These are phyloP conservation scores for Mucor plumbeus DNA, from an alignment of 371 early-diverging fungal species.

Conservation along the genomic window DNA sequence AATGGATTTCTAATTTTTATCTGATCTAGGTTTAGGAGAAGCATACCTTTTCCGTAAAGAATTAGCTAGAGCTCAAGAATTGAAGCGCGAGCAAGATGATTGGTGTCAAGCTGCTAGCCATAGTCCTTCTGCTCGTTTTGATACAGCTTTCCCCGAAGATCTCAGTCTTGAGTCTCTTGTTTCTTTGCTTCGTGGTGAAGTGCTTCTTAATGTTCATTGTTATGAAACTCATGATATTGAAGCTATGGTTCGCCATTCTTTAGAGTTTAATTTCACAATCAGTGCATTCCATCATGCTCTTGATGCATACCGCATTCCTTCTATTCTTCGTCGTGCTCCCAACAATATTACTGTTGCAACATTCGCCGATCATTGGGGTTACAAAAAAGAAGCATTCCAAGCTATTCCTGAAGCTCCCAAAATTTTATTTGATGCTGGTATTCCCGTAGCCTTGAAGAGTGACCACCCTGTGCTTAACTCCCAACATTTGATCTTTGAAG, in stretches of 20 bases:
- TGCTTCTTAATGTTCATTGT: conserved; percentile 76
- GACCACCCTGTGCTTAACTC: conserved; percentile 81
- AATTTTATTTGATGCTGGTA: conserved; percentile 67
- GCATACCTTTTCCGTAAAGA: conserved; percentile 72
- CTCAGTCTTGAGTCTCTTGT: conserved; percentile 65
- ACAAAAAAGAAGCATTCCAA: conserved; percentile 79
- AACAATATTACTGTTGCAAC: conserved; percentile 72
- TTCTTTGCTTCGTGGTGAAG: conserved; percentile 74
- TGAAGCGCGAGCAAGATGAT: conserved; percentile 69
- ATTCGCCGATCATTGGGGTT: conserved; percentile 75
- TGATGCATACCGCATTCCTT: conserved; percentile 77
- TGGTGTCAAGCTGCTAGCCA: conserved; percentile 73
- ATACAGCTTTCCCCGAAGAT: conserved; percentile 69
- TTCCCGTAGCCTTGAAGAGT: conserved; percentile 73
- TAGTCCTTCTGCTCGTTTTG: conserved; percentile 25
- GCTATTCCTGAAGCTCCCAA: conserved; percentile 63
- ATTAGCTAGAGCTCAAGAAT: conserved; percentile 60
- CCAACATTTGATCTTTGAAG: conserved; percentile 77
- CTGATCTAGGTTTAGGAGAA: conserved; percentile 57
- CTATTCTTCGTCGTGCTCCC: conserved; percentile 63
- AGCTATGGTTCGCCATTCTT: conserved; percentile 74
- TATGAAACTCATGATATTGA: conserved; percentile 75
- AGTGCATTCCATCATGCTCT: conserved; percentile 83
- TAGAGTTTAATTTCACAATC: conserved; percentile 80
- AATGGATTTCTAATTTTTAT: neutral